These are phyloP conservation scores for Davidsoniella australis DNA, from an alignment of 2,329 filamentous ascomycete genomes.

Conservation along the genomic window DNA sequence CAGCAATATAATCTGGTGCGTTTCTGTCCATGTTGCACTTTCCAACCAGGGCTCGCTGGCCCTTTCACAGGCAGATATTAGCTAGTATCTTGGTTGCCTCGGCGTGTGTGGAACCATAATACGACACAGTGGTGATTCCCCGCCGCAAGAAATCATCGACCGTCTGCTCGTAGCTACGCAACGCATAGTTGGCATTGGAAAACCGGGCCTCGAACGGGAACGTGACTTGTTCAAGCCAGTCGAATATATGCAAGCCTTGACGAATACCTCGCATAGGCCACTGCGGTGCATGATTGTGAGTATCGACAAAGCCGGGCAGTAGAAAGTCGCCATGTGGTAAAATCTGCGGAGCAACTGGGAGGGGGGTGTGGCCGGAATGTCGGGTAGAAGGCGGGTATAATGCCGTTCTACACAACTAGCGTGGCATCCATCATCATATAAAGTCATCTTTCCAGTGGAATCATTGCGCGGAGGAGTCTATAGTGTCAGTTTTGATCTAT, in stretches of 20 bases:
- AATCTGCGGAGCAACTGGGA: slow-evolving; percentile 12
- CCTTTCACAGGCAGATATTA: slow-evolving; percentile 31
- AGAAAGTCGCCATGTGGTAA: slow-evolving; percentile 32
- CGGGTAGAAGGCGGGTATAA: slow-evolving; percentile 4
- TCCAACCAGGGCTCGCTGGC: slow-evolving; percentile 42
- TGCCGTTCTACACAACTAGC: slow-evolving; percentile 1
- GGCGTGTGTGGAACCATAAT: slow-evolving; percentile 40
- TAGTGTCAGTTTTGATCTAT: background rate
- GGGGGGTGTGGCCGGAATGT: background rate
- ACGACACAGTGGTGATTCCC: slow-evolving; percentile 43
- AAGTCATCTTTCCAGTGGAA: background rate
- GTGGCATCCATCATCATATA: slow-evolving; percentile 1
- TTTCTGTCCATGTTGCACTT: slow-evolving; percentile 47
- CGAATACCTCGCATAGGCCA: slow-evolving; percentile 32
- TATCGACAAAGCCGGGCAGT: slow-evolving; percentile 46
- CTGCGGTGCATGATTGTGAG: slow-evolving; percentile 50
- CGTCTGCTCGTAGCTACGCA: slow-evolving; percentile 30
- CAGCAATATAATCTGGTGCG: slow-evolving; percentile 35
- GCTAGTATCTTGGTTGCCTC: slow-evolving; percentile 40
- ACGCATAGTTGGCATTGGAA: slow-evolving; percentile 33
- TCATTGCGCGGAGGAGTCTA: background rate
- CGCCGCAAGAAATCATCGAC: slow-evolving; percentile 43
- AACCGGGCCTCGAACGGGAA: slow-evolving; percentile 49
- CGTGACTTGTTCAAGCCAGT: slow-evolving; percentile 48
- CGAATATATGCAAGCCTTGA: slow-evolving; percentile 35